phyloP scores from a whole-genome alignment of 2,329 filamentous ascomycete species.

The Penicillium sp. region DNA sequence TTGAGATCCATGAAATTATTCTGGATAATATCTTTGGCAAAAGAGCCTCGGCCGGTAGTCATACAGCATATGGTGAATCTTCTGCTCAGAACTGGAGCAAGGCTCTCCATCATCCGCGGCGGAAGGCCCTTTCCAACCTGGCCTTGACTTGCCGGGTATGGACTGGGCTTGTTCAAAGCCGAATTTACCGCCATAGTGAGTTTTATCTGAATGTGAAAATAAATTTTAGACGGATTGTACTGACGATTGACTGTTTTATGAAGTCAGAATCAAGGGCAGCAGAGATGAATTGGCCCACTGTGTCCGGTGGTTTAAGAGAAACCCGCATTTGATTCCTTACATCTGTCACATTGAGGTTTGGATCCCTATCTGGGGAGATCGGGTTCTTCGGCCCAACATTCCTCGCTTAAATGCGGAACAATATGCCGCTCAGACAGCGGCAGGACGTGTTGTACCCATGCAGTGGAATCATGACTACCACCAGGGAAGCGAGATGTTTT shows the following conservation, averaged over 20 bases:
- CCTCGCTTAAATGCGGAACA: neutral
- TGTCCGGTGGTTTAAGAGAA: constrained; percentile 57
- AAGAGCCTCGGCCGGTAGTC: constrained; percentile 54
- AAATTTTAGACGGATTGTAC: neutral
- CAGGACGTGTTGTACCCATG: neutral
- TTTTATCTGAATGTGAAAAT: neutral
- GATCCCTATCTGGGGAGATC: constrained; percentile 69
- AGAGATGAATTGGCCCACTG: constrained; percentile 60
- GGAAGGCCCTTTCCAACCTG: constrained; percentile 65
- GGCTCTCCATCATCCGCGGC: constrained; percentile 63
- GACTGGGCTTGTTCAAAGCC: constrained; percentile 66
- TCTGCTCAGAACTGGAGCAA: constrained; percentile 61
- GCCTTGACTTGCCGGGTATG: constrained; percentile 60
- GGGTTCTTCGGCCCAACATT: constrained; percentile 48
- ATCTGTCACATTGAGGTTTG: constrained; percentile 73
- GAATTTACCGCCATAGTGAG: constrained; percentile 66
- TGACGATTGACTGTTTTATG: neutral
- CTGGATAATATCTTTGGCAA: constrained; percentile 70
- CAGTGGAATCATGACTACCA: neutral
- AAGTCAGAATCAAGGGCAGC: constrained; percentile 70
- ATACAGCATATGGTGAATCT: constrained; percentile 53
- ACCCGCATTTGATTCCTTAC: constrained; percentile 60
- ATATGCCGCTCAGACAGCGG: neutral
- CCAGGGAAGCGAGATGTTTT: constrained; percentile 11
- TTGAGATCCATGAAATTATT: constrained; percentile 70